Evolutionary conservation across 140 eudicot species (phyloP), one percentile per base, ranked within the genome.

Genomic region (Anethum foeniculum): DNA sequence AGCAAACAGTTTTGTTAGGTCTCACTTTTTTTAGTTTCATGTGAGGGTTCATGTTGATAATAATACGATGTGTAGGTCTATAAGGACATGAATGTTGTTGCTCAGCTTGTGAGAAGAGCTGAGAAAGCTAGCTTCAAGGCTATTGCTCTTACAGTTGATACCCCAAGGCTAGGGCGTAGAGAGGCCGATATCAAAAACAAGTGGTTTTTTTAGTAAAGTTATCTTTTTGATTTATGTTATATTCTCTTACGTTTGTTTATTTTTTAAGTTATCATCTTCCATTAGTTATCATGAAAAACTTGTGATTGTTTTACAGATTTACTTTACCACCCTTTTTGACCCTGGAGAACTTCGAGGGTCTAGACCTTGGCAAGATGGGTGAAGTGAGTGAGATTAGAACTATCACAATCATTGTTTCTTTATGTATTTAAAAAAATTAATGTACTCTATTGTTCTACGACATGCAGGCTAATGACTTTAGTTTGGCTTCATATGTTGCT

Each of bases 181-280:
- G 99, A 95, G 84, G 93, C 99, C 58, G 99, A 95, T 82, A 95
- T 95, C 28, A 95, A 95, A 88, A 95, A 95, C 87, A 92, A 97
- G 97, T 92, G 6, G 67, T 39, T 32, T 27, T 9, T 71, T 19
- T 7, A 11, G 51, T 47, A 18, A 19, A 36, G 21, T 44, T 34
- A 16, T 44, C 23, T 32, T 32, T 47, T 34, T 10, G 39, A 27
- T 60, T 1, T 19, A 9, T 9, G 51, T 54, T 78, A 23, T n/a
- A n/a, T n/a, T n/a, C 27, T 39, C 43, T 14, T 6, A 15, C 49
- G 41, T 18, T 34, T 68, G 25, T 28, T 78, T 27, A 23, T 25
- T 4, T 60, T 60, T 9, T 25, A 7, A 25, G 15, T 21, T 23
- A n/a, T 25, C 5, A 1, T 79, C 32, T 62, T 25, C 32, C 21